Conservation (phyloP, 306 rosid species). For the Glycine latifolia region DNA sequence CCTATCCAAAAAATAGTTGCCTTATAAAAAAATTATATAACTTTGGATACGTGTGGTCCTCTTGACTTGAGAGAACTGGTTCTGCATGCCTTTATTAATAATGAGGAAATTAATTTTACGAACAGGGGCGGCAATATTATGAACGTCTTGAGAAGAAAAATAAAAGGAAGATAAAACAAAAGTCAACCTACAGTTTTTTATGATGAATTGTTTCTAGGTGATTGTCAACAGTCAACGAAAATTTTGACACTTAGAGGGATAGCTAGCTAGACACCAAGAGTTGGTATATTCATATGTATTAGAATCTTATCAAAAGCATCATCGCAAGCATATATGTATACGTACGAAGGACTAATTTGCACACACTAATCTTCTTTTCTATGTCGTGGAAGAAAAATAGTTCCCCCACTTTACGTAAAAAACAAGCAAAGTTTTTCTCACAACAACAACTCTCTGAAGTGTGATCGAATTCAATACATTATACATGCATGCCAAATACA, state of each 20-base stretch:
- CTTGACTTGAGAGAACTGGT: not conserved
- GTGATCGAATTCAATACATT: not conserved
- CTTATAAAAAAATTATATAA: not conserved
- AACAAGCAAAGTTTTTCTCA: conserved; percentile 61
- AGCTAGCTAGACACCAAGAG: conserved; percentile 12
- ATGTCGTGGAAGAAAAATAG: conserved; percentile 55
- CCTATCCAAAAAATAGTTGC: not conserved
- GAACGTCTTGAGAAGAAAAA: not conserved
- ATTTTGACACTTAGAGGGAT: conserved; percentile 5
- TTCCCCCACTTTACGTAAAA: conserved; percentile 60
- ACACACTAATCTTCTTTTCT: conserved; percentile 38
- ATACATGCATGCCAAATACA: not conserved
- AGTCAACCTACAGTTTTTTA: conserved; percentile 11
- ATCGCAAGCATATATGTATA: conserved; percentile 41
- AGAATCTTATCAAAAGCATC: conserved; percentile 36
- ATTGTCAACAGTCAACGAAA: conserved; percentile 10
- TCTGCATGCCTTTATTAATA: not conserved
- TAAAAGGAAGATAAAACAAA: not conserved
- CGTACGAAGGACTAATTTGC: not conserved
- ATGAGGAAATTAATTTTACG: not conserved
- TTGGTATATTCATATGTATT: conserved; percentile 17
- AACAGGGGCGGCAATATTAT: conserved; percentile 1
- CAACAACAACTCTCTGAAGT: not conserved
- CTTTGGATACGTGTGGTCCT: not conserved
- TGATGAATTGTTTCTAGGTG: conserved; percentile 11